phyloP scores from a whole-genome alignment of 768 basidiomycete genomes.

The Boletus vinaceobasis region DNA sequence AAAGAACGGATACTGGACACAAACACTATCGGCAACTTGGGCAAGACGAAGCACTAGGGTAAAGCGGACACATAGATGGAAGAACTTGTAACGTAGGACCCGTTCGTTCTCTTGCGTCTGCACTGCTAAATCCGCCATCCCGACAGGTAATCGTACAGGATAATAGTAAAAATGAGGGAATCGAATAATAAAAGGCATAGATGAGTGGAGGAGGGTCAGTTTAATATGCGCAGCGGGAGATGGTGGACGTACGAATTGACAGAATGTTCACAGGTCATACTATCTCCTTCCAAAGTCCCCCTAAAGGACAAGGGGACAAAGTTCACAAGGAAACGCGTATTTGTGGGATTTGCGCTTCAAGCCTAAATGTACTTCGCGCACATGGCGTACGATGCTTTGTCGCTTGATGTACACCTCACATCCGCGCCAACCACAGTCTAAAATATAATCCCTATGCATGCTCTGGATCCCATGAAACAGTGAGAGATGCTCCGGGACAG shows the following conservation, averaged over 20 bases:
- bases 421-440: slow-evolving; percentile 8
- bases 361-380: slow-evolving; percentile 15
- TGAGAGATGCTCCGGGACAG: slow-evolving; percentile 9
- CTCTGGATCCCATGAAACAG: slow-evolving; percentile 7
- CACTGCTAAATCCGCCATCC: not conserved
- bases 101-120: not conserved
- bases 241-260: not conserved
- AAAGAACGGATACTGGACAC: not conserved
- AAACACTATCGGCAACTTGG: not conserved
- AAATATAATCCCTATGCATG: not conserved
- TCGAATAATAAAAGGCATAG: not conserved
- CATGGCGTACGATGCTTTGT: slow-evolving; percentile 6
- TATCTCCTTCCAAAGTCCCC: not conserved
- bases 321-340: not conserved
- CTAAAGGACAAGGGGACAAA: not conserved
- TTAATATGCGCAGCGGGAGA: not conserved
- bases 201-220: not conserved
- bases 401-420: slow-evolving; percentile 1
- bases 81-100: not conserved
- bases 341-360: slow-evolving; percentile 5
- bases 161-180: not conserved
- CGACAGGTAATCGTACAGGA: slow-evolving; percentile 8
- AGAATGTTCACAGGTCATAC: not conserved
- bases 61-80: not conserved
- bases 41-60: not conserved